These are phyloP conservation scores for Metarhizium brunneum DNA, from an alignment of 2,329 filamentous ascomycete genomes.

Conservation along the genomic window DNA sequence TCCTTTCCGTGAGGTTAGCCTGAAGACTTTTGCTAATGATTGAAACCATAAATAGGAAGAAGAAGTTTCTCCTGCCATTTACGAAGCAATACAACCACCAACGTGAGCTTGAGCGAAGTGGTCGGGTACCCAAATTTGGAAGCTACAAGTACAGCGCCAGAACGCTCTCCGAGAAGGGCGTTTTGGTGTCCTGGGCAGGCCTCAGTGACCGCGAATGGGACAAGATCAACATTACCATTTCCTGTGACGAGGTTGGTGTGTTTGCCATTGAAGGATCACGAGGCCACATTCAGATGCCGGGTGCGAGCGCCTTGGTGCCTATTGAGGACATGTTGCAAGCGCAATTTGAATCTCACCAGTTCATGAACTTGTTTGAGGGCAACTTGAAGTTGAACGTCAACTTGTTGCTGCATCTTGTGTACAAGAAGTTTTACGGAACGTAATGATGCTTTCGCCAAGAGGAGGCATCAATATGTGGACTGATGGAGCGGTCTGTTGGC, in stretches of 20 bases:
- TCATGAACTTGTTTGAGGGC: slow-evolving; percentile 88
- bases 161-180: slow-evolving; percentile 83
- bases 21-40: slow-evolving; percentile 8
- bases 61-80: slow-evolving; percentile 89
- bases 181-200: slow-evolving; percentile 84
- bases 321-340: slow-evolving; percentile 92
- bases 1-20: background rate
- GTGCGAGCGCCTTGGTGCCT: slow-evolving; percentile 77
- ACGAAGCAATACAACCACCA: slow-evolving; percentile 99
- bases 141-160: slow-evolving; percentile 95
- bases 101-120: slow-evolving; percentile 83
- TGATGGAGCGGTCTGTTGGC: background rate
- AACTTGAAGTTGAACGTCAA: slow-evolving; percentile 89
- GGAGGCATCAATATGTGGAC: background rate
- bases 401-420: slow-evolving; percentile 87
- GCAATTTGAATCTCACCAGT: slow-evolving; percentile 94
- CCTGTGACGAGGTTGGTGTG: slow-evolving; percentile 85
- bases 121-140: slow-evolving; percentile 92
- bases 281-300: slow-evolving; percentile 91
- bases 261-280: slow-evolving; percentile 88
- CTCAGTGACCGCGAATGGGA: slow-evolving; percentile 79
- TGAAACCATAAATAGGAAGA: slow-evolving; percentile 51
- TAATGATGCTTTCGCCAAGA: slow-evolving; percentile 14
- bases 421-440: slow-evolving; percentile 94
- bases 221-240: slow-evolving; percentile 88